Base-by-base conservation (phyloP, 75 land plant species). In the Picea sitchensis region DNA sequence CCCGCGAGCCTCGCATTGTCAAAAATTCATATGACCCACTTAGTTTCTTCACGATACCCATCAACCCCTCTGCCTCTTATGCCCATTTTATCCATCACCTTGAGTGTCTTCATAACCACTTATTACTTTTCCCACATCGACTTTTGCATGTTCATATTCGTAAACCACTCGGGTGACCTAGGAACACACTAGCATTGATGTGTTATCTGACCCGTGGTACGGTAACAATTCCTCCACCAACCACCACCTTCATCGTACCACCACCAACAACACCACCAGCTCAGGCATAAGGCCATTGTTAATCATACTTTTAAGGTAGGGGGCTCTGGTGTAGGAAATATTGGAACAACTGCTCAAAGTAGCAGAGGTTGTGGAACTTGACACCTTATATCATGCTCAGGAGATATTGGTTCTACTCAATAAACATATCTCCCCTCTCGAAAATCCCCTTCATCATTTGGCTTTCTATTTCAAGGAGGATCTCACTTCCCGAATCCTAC, bases 321-420 rank as follows among this genome's bases (percentile, higher is more conserved):
- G 73, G 60, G 82, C 59, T 26, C 62, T 81, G 23, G 63, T 32
- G 86, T 79, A 77, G 75, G 80, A 56, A 75, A 65, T 78, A 59
- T 77, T 88, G 36, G 90, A 91, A 54, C 90, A 83, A 69, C 81
- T 91, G 38, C 82, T 93, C 58, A 57, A 82, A 14, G 89, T 90
- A 8, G 95, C 96, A 3, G 87, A 86, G 59, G 84, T 82, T 58
- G 84, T 89, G 58, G 95, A 93, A 47, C 75, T 85, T 34, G 83
- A 87, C 83, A 83, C 88, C 64, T 60, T 80, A 21, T 82, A 78
- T 51, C 84, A 83, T 58, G 92, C 92, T 20, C 86, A 90, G 58
- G 84, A 80, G 84, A 91, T 95, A 87, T 85, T 95, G 88, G 89
- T 92, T 78, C 96, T 94, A 87, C 98, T 95, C 92, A 93, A 95